These are phyloP conservation scores for Populus hybrid DNA, from an alignment of 441 rosid species.

Conservation along the genomic window DNA sequence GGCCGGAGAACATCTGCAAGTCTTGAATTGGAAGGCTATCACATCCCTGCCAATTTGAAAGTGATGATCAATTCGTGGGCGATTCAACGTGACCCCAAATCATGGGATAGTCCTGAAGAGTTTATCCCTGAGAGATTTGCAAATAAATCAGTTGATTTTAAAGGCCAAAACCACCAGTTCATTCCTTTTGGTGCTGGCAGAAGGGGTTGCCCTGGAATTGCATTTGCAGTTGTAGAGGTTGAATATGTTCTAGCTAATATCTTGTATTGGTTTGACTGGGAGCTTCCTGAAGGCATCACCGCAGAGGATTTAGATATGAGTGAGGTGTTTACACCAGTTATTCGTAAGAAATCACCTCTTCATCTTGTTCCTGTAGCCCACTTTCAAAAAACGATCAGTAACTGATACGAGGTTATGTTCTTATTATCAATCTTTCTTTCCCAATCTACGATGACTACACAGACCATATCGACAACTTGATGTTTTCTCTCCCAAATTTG, in stretches of 20 bases:
- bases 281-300: constrained; percentile 4
- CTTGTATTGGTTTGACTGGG: constrained; percentile 27
- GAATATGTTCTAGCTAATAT: constrained; percentile 25
- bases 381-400: background rate
- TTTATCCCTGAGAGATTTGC: constrained; percentile 39
- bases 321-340: background rate
- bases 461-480: too few species aligned
- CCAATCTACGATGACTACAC: too few species aligned
- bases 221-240: constrained; percentile 14
- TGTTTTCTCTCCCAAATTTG: too few species aligned
- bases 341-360: constrained; percentile 1
- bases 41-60: constrained; percentile 30
- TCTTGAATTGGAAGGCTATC: constrained; percentile 28
- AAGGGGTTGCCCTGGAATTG: constrained; percentile 20
- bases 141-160: constrained; percentile 17
- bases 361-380: background rate
- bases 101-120: constrained; percentile 35
- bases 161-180: constrained; percentile 23
- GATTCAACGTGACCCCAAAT: constrained; percentile 31
- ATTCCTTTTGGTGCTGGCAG: constrained; percentile 35
- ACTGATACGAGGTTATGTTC: too few species aligned
- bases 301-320: constrained; percentile 9
- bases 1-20: constrained; percentile 30
- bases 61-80: constrained; percentile 41
- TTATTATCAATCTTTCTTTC: too few species aligned